Base-by-base conservation (phyloP, 192 early-diverging fungal genomes). In the Podila epigama region DNA sequence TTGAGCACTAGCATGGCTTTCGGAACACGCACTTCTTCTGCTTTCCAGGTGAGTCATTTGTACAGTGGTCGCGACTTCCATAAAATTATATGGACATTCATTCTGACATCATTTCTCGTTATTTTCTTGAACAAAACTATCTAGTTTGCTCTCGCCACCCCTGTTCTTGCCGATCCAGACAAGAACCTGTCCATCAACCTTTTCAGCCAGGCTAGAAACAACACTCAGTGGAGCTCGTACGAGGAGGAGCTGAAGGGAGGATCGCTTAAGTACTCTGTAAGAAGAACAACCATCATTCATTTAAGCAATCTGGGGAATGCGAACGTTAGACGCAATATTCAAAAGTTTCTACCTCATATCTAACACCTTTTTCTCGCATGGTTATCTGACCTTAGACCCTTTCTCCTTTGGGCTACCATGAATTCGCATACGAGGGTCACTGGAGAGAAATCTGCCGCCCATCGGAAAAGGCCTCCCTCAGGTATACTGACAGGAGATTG, bases 391-490 rank as follows among this genome's bases (percentile, higher is more conserved):
- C n/a, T n/a, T 77, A 87, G 83, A 80, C 70, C 15, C 44, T 81
- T 18, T 86, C 84, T 41, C 56, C 56, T 22, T 51, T 84, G 37
- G 84, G 84, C 18, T 86, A 79, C 51, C 92, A 96, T 60, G 89
- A 93, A 57, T 59, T 95, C 39, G 75, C 70, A 34, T 94, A 93
- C 69, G 80, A 87, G 51, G 79, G 85, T 10, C 70, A 86, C 6
- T 99, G 97, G 97, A 89, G 97, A 55, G 87, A 90, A 10, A 75
- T 93, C 39, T 83, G 86, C 67, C 84, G 81, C 34, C 79, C 95
- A 27, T 36, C 85, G 8, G 68, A 83, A 20, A 78, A 80, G 64
- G 89, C 86, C 18, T 92, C 83, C 25, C 79, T 90, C 65, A 92
- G 84, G 81, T 82, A 84, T 80, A 32, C 29, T 2, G 31, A 32